Percentiles rank a stretch among this genome's conserved stretches.
Conservation (phyloP, 1,284 basidiomycete species). For the Sporisorium sorghi region DNA sequence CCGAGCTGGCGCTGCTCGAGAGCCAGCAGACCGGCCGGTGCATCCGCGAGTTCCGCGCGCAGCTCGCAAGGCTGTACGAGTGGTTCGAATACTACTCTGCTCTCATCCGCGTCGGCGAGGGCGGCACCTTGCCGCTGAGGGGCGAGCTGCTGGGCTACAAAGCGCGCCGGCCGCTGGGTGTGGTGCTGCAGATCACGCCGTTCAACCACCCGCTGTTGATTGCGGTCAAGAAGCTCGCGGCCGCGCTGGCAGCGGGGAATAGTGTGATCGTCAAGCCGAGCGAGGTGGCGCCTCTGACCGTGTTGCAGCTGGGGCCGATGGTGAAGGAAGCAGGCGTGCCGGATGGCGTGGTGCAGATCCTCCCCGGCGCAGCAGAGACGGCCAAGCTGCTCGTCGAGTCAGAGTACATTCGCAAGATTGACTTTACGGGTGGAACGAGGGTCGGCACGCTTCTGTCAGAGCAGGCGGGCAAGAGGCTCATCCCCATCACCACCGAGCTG, state of each 20-base stretch:
- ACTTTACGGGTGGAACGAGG: conserved; percentile 82
- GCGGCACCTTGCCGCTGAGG: conserved; percentile 75
- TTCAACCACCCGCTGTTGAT: conserved; percentile 76
- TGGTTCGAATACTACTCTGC: conserved; percentile 41
- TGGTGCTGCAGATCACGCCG: conserved; percentile 80
- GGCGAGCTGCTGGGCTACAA: conserved; percentile 82
- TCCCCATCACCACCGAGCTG: conserved; percentile 76
- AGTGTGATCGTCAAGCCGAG: conserved; percentile 79
- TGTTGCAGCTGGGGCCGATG: conserved; percentile 79
- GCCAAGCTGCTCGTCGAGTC: conserved; percentile 77
- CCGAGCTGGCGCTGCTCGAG: conserved; percentile 28
- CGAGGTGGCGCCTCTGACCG: conserved; percentile 81
- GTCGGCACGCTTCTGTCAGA: conserved; percentile 79
- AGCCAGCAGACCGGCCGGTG: conserved; percentile 34
- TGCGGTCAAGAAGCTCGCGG: conserved; percentile 84
- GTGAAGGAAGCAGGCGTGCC: conserved; percentile 79
- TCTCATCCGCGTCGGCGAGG: conserved; percentile 18
- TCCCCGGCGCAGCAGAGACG: conserved; percentile 77
- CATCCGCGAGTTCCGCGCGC: conserved; percentile 35
- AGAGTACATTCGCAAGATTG: conserved; percentile 79
- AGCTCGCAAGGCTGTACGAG: conserved; percentile 35
- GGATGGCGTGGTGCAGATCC: conserved; percentile 77
- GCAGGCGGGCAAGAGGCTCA: conserved; percentile 78
- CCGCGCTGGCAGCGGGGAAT: conserved; percentile 85
- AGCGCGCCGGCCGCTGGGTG: conserved; percentile 80